Evolutionary conservation across 495 filamentous ascomycete genomes (phyloP).

Genomic region (Aspergillus heteromorphus): DNA sequence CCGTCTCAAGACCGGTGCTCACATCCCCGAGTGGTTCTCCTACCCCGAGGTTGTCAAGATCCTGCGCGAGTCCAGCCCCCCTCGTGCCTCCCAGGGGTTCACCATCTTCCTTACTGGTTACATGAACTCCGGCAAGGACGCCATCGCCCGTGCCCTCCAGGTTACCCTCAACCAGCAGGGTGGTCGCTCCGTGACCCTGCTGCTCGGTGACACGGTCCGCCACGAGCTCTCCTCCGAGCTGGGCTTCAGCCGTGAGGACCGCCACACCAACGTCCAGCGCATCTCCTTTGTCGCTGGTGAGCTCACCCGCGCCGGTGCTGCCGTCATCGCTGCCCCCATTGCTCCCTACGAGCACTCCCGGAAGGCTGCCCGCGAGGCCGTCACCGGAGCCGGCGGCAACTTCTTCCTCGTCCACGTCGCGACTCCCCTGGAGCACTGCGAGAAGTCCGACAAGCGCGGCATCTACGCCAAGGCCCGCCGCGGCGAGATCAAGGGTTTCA

Average conservation of each 20-base stretch:
- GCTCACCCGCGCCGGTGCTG: slow-evolving; percentile 85
- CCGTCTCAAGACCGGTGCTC: slow-evolving; percentile 79
- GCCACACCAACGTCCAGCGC: slow-evolving; percentile 90
- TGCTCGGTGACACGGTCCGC: slow-evolving; percentile 93
- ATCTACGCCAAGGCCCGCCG: slow-evolving; percentile 79
- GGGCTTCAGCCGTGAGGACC: slow-evolving; percentile 89
- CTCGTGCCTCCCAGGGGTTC: slow-evolving; percentile 86
- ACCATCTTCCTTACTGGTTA: slow-evolving; percentile 97
- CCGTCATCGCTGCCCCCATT: slow-evolving; percentile 96
- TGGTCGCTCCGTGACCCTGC: slow-evolving; percentile 85
- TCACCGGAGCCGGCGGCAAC: slow-evolving; percentile 72
- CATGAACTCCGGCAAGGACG: slow-evolving; percentile 94
- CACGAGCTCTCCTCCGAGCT: slow-evolving; percentile 90
- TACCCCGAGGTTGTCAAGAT: slow-evolving; percentile 98
- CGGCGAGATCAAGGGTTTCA: slow-evolving; percentile 97
- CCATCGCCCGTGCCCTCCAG: slow-evolving; percentile 90
- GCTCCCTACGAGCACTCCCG: slow-evolving; percentile 82
- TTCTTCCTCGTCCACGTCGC: slow-evolving; percentile 96
- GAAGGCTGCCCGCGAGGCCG: slow-evolving; percentile 68
- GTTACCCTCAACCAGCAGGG: slow-evolving; percentile 98
- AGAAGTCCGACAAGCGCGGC: slow-evolving; percentile 91
- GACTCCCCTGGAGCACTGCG: slow-evolving; percentile 84
- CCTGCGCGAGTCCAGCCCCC: slow-evolving; percentile 88
- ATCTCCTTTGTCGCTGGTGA: slow-evolving; percentile 96
- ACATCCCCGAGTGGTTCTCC: slow-evolving; percentile 99